A percentile compares a stretch with the other conserved stretches of the same genome.
Evolutionary conservation across 805 yeast genomes (phyloP).

Genomic region (Danielia oregonensis): DNA sequence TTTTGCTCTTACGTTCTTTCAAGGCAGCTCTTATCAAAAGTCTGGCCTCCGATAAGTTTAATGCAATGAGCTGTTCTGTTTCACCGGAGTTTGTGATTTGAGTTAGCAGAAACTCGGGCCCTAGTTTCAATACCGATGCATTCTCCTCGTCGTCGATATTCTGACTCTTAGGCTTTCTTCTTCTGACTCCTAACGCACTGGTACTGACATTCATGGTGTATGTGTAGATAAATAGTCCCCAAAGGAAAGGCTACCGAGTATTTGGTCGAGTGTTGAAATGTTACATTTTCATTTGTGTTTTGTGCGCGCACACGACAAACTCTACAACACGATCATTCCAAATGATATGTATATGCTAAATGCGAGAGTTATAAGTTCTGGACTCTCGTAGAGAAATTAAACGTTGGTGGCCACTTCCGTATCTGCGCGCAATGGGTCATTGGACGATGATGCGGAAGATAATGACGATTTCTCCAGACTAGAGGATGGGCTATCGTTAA

Average conservation of each 20-base stretch:
- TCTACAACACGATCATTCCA: too few species aligned
- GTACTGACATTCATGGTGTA: slow-evolving; percentile 79
- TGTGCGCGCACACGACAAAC: neutral
- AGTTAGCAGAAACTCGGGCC: slow-evolving; percentile 84
- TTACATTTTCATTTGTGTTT: too few species aligned
- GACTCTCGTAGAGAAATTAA: neutral
- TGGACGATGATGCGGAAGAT: neutral
- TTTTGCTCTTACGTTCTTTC: slow-evolving; percentile 50
- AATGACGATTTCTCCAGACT: neutral
- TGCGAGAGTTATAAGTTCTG: too few species aligned
- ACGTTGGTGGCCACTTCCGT: neutral
- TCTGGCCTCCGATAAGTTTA: slow-evolving; percentile 87
- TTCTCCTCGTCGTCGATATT: slow-evolving; percentile 87
- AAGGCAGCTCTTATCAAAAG: slow-evolving; percentile 86
- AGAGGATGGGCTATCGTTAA: slow-evolving; percentile 34
- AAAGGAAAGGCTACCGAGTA: too few species aligned
- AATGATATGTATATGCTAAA: too few species aligned
- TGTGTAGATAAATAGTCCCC: too few species aligned
- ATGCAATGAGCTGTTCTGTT: slow-evolving; percentile 71
- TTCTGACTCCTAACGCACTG: slow-evolving; percentile 79
- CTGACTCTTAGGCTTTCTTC: slow-evolving; percentile 57
- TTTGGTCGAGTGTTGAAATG: neutral
- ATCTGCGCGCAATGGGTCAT: neutral
- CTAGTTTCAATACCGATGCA: slow-evolving; percentile 80
- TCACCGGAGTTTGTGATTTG: slow-evolving; percentile 82